Evolutionary conservation across 2,329 filamentous ascomycete genomes (phyloP).

Genomic region (Paracoccidioides brasiliensis): DNA sequence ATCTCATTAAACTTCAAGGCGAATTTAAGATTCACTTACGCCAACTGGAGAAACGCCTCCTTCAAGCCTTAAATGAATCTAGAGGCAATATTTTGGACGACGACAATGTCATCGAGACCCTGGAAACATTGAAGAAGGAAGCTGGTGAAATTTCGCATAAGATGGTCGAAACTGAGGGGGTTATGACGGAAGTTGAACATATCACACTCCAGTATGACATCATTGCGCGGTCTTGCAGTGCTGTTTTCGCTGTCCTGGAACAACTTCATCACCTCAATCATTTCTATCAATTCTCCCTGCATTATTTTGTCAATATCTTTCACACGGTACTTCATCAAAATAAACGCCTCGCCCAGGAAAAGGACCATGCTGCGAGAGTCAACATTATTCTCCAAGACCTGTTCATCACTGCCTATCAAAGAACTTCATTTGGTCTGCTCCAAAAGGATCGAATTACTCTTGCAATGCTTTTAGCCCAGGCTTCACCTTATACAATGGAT

Average conservation of each 20-base stretch:
- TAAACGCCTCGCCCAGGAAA: conserved; percentile 55
- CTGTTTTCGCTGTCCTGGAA: conserved; percentile 91
- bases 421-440: conserved; percentile 82
- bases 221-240: conserved; percentile 88
- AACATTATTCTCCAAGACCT: conserved; percentile 85
- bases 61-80: conserved; percentile 94
- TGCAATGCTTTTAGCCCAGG: conserved; percentile 88
- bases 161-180: conserved; percentile 91
- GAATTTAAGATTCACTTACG: conserved; percentile 98
- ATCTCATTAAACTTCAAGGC: conserved; percentile 95
- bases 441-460: conserved; percentile 92
- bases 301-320: conserved; percentile 98
- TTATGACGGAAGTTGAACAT: conserved; percentile 94
- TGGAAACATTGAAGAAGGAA: conserved; percentile 96
- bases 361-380: conserved; percentile 64
- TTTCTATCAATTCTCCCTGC: conserved; percentile 98
- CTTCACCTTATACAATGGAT: conserved; percentile 92
- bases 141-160: conserved; percentile 91
- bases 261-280: conserved; percentile 97
- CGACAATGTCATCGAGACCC: conserved; percentile 92
- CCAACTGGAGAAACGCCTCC: conserved; percentile 81
- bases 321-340: conserved; percentile 77
- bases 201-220: conserved; percentile 91
- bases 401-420: conserved; percentile 81
- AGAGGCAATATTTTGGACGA: conserved; percentile 96